Base-by-base conservation (phyloP, 1,139 yeast species). In the Diutina scorzettiae region DNA sequence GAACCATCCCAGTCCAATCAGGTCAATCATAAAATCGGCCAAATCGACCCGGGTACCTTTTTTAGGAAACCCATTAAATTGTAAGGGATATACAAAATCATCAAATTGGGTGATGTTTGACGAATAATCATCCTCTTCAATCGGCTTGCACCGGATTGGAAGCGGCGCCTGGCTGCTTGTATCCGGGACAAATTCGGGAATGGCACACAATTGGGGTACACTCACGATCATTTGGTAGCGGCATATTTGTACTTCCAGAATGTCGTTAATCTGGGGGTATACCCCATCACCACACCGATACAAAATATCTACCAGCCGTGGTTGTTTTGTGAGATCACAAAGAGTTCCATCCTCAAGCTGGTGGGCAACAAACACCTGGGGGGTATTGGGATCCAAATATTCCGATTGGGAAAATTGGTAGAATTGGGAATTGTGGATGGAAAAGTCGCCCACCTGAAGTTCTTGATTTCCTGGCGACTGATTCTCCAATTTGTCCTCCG, bases 311-410 rank as follows among this genome's bases (percentile, higher is more conserved):
- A 34, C 25, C 39, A 34, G 28, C 28, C 39, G 18, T 16, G 39
- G 39, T 14, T 34, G 28, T 19, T 21, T 34, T 19, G 39, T 34
- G 7, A 34, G 28, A 23, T 34, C 39, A 23, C 39, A 34, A n/a
- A 14, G 9, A 14, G 39, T 20, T 9, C 39, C 39, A 17, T 34
- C 39, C 4, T 34, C 27, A 5, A 34, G 18, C 5, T n/a, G 27
- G 5, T 34, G 39, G 7, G 28, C 39, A n/a, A 34, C 11, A 14
- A 34, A 34, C 6, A 14, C 6, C 14, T 14, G 25, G 6, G 39
- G 39, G 9, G 28, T 20, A 5, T 34, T 28, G 29, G 39, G 16
- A 23, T 21, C 39, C 18, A 34, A 20, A 5, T 34, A 9, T 6
- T 20, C 28, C 2, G 28, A 14, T 16, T 34, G 28, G 19, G 16